phyloP scores from a whole-genome alignment of 78 protist species.

The Pelomyxa schiedti region DNA sequence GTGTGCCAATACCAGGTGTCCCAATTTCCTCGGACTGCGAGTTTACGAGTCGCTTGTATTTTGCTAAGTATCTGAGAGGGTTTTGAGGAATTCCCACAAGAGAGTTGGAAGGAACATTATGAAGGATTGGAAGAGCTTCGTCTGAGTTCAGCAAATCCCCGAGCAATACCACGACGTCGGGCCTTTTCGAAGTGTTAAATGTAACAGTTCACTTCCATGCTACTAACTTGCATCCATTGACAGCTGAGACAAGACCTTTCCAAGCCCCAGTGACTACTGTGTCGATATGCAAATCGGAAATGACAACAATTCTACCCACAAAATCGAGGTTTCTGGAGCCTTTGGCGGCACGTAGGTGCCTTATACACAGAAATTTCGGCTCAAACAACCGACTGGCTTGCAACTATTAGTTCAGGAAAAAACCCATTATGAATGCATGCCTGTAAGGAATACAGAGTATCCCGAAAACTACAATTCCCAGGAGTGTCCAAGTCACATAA shows the following conservation, averaged over 20 bases:
- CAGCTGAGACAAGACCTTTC: background rate
- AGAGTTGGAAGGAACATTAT: background rate
- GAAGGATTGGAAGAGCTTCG: background rate
- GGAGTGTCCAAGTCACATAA: background rate
- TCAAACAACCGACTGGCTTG: background rate
- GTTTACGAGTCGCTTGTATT: background rate
- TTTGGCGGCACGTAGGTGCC: background rate
- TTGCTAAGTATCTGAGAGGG: too few relatives aligned
- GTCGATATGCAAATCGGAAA: background rate
- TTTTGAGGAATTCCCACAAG: too few relatives aligned
- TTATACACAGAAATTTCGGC: background rate
- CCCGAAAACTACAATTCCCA: background rate
- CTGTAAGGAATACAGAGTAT: background rate
- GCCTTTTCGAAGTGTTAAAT: too few relatives aligned
- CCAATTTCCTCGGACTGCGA: background rate
- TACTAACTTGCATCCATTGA: too few relatives aligned
- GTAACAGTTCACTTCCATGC: too few relatives aligned
- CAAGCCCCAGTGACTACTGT: background rate
- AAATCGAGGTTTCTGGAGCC: too few relatives aligned
- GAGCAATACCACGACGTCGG: background rate
- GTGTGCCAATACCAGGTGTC: background rate
- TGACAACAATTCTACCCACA: background rate
- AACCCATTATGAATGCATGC: too few relatives aligned
- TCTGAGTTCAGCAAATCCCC: background rate
- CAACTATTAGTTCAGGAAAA: background rate